Evolutionary conservation across 2,329 filamentous ascomycete genomes (phyloP).

Genomic region (Neobulgaria alba): DNA sequence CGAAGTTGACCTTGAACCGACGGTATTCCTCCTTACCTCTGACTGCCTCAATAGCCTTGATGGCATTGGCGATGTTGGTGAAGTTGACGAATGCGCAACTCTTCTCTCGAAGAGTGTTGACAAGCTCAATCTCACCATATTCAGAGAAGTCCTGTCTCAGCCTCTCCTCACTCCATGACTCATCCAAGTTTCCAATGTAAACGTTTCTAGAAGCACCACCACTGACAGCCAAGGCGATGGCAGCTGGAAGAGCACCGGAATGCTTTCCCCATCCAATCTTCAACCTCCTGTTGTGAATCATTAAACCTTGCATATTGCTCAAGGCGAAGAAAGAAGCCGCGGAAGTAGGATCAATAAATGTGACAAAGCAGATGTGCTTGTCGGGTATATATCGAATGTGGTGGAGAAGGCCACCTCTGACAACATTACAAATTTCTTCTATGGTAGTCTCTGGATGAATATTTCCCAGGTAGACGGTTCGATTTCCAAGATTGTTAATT

Average conservation of each 20-base stretch:
- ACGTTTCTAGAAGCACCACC: constrained; percentile 97
- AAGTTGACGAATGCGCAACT: constrained; percentile 99
- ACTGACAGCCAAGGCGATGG: constrained; percentile 91
- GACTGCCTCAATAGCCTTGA: constrained; percentile 97
- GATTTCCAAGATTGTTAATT: constrained; percentile 94
- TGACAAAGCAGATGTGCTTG: constrained; percentile 99
- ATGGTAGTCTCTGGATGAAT: constrained; percentile 98
- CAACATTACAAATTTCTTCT: constrained; percentile 99
- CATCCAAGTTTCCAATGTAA: constrained; percentile 94
- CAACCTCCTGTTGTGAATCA: constrained; percentile 96
- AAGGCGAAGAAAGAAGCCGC: constrained; percentile 96
- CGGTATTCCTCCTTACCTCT: constrained; percentile 93
- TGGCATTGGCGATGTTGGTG: constrained; percentile 98
- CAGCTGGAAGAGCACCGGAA: constrained; percentile 88
- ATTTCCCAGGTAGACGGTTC: constrained; percentile 96
- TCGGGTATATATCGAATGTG: constrained; percentile 99
- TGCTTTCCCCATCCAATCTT: constrained; percentile 99
- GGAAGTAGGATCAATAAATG: constrained; percentile 96
- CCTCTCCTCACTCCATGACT: constrained; percentile 94
- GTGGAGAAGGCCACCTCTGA: constrained; percentile 87
- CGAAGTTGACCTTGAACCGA: constrained; percentile 99
- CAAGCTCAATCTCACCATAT: constrained; percentile 94
- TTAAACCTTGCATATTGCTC: constrained; percentile 93
- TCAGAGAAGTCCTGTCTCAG: constrained; percentile 94
- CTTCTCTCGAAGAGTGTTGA: constrained; percentile 95